phyloP scores from a whole-genome alignment of 768 basidiomycete genomes.

The Symmetrospora coprosmae region DNA sequence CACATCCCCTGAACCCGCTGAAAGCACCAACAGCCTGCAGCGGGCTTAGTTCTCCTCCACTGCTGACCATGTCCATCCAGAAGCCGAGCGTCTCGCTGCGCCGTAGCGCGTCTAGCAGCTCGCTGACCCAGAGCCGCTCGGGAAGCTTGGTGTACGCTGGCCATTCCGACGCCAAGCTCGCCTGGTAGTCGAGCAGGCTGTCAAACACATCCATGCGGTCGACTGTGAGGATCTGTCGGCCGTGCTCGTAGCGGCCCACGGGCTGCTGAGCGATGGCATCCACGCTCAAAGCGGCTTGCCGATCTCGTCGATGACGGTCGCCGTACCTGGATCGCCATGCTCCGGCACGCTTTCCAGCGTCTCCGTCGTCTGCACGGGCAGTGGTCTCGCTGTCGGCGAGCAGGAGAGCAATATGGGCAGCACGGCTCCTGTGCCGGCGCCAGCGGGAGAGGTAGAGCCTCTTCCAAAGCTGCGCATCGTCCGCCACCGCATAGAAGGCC shows the following conservation, averaged over 20 bases:
- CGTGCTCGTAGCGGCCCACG: not conserved
- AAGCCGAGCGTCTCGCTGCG: not conserved
- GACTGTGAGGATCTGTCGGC: not conserved
- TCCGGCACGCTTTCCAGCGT: not conserved
- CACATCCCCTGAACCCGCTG: conserved; percentile 4
- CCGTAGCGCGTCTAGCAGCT: conserved; percentile 2
- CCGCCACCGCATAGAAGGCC: not conserved
- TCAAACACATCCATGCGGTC: conserved; percentile 11
- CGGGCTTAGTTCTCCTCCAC: not conserved
- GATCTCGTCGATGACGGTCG: conserved; percentile 5
- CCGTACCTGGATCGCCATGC: not conserved
- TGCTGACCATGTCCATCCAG: not conserved
- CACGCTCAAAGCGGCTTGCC: not conserved
- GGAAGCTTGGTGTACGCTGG: not conserved
- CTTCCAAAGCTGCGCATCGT: not conserved
- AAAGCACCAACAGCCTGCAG: conserved; percentile 1
- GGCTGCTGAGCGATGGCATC: not conserved
- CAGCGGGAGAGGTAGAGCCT: conserved; percentile 1
- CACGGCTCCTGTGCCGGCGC: not conserved
- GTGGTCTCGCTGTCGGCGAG: not conserved
- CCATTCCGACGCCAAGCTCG: not conserved
- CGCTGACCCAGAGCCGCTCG: conserved; percentile 5
- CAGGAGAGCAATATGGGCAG: not conserved
- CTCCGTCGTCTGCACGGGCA: no score
- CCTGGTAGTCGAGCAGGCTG: not conserved